phyloP scores from a whole-genome alignment of 306 rosid genomes.

The Prunus campanulata region DNA sequence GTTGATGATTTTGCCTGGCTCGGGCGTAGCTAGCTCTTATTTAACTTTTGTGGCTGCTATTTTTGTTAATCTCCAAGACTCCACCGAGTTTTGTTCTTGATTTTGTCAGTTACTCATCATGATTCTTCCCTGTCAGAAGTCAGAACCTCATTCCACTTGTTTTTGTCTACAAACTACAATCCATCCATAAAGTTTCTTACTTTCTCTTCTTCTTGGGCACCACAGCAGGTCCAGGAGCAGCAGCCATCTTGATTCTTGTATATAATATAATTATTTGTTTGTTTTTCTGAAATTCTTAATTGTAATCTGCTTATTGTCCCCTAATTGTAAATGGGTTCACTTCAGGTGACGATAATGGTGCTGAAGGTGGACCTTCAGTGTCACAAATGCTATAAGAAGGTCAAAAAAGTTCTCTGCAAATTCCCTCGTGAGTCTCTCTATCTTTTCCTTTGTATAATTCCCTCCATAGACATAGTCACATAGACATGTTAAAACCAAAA shows the following conservation, averaged over 20 bases:
- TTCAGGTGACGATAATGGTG: conserved; percentile 50
- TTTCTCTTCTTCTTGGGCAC: no score
- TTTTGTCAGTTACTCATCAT: not conserved
- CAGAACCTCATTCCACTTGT: not conserved
- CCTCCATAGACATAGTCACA: no score
- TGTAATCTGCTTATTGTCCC: no score
- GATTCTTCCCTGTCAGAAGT: not conserved
- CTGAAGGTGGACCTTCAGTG: conserved; percentile 80
- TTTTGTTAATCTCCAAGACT: not conserved
- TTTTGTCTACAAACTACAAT: no score
- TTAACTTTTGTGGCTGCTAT: not conserved
- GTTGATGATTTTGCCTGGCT: not conserved
- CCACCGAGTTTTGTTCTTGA: not conserved
- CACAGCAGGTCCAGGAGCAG: no score
- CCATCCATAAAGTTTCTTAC: no score
- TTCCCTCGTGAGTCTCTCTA: conserved; percentile 65
- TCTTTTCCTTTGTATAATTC: not conserved
- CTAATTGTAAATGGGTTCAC: not conserved
- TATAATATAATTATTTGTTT: not conserved
- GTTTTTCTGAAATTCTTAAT: not conserved
- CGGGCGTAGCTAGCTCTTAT: not conserved
- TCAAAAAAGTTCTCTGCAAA: conserved; percentile 66
- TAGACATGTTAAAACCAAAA: not conserved
- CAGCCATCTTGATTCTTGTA: no score
- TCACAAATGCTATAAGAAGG: conserved; percentile 62